phyloP scores from a whole-genome alignment of 345 rosid species.

The Schrenkiella parvula region DNA sequence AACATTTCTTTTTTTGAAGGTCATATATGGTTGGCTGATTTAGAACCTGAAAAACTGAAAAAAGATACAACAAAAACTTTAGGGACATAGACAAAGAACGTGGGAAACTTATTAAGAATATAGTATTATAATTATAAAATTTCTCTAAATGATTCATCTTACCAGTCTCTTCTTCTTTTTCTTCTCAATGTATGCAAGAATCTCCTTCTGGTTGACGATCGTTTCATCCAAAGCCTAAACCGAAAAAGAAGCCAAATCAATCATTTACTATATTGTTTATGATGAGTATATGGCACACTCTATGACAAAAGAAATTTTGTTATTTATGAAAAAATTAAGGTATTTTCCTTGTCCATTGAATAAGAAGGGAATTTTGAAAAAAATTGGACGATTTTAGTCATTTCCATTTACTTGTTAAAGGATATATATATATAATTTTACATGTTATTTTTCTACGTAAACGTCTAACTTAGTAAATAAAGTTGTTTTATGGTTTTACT shows the following conservation, averaged over 20 bases:
- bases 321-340: neutral
- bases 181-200: slow-evolving; percentile 45
- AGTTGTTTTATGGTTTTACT: no score
- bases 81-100: neutral
- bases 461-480: no score
- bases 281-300: neutral
- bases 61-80: neutral
- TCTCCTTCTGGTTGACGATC: slow-evolving; percentile 36
- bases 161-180: slow-evolving; percentile 42
- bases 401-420: no score
- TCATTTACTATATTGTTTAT: neutral
- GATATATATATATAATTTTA: no score
- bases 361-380: no score
- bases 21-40: neutral
- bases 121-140: neutral
- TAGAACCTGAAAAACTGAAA: slow-evolving; percentile 28
- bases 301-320: neutral
- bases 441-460: no score
- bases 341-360: no score
- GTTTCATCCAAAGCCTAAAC: slow-evolving; percentile 51
- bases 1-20: neutral
- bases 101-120: neutral
- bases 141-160: slow-evolving; percentile 11
- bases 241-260: neutral
- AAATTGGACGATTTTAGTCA: no score